These are phyloP conservation scores for Candida sakaeoensis DNA, from an alignment of 805 yeast species.

Conservation along the genomic window DNA sequence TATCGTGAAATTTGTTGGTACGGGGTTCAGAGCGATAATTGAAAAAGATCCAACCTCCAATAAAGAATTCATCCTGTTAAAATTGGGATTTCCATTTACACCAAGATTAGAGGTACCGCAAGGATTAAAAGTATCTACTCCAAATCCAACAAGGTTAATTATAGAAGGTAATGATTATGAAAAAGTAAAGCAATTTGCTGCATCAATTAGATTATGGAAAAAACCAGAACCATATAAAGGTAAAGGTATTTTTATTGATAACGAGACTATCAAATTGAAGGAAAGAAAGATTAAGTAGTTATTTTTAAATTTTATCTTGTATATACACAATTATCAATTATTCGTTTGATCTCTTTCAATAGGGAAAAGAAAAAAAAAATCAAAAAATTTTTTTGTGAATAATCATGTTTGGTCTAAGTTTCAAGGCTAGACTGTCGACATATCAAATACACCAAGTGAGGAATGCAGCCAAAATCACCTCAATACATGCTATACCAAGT, in stretches of 20 bases:
- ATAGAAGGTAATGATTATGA: slow-evolving; percentile 88
- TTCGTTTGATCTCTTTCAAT: background rate
- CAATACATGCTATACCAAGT: slow-evolving; percentile 50
- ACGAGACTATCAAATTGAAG: slow-evolving; percentile 86
- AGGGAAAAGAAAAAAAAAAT: background rate
- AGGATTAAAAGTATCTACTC: slow-evolving; percentile 69
- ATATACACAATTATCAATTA: background rate
- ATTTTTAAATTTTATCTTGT: background rate
- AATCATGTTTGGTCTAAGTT: slow-evolving; percentile 4
- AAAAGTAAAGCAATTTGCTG: slow-evolving; percentile 83
- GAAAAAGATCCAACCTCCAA: slow-evolving; percentile 48
- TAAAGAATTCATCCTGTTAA: slow-evolving; percentile 60
- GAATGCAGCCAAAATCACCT: slow-evolving; percentile 42
- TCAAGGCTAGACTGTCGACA: background rate
- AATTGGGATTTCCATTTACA: slow-evolving; percentile 83
- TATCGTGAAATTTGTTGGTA: slow-evolving; percentile 86
- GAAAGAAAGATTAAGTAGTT: slow-evolving; percentile 84
- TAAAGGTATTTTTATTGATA: slow-evolving; percentile 90
- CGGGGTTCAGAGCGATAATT: slow-evolving; percentile 89
- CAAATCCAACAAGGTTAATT: slow-evolving; percentile 80
- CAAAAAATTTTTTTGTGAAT: background rate
- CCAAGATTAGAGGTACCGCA: slow-evolving; percentile 76
- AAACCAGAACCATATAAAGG: slow-evolving; percentile 99
- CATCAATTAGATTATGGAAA: slow-evolving; percentile 75
- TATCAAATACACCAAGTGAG: slow-evolving; percentile 13